Conservation (phyloP, 179 eudicot genomes). For the Amaranthus tricolor region DNA sequence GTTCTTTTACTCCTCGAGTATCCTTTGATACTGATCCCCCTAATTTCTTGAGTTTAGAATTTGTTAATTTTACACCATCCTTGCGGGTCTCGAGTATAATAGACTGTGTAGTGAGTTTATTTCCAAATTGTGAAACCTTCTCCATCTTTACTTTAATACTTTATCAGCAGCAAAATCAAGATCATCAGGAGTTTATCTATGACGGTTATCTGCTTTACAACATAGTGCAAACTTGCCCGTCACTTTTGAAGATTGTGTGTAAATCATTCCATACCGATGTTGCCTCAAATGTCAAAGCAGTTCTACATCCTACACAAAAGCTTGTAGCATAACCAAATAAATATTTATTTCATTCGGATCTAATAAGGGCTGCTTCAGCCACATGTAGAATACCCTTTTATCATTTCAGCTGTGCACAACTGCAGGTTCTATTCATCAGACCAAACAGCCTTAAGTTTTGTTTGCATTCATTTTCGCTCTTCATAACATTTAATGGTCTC, state of each 20-base stretch:
- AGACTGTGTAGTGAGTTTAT: conserved; percentile 73
- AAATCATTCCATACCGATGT: conserved; percentile 79
- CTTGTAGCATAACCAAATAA: conserved; percentile 82
- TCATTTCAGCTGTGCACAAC: conserved; percentile 74
- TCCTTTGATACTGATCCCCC: conserved; percentile 78
- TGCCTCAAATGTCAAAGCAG: conserved; percentile 87
- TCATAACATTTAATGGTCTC: conserved; percentile 92
- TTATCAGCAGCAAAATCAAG: conserved; percentile 86
- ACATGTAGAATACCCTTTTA: conserved; percentile 87
- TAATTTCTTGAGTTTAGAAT: conserved; percentile 75
- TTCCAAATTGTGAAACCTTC: conserved; percentile 96
- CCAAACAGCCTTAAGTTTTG: conserved; percentile 92
- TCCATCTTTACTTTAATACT: conserved; percentile 79
- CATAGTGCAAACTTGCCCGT: conserved; percentile 66
- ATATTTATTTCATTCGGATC: conserved; percentile 74
- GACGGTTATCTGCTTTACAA: conserved; percentile 82
- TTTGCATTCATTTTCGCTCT: conserved; percentile 91
- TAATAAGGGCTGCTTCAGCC: conserved; percentile 93
- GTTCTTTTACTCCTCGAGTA: conserved; percentile 74
- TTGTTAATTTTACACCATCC: conserved; percentile 96
- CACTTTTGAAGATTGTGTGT: conserved; percentile 60
- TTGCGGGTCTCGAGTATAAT: conserved; percentile 94
- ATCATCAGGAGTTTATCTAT: conserved; percentile 64
- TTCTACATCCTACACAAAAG: conserved; percentile 86
- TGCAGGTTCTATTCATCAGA: conserved; percentile 95